Base-by-base conservation (phyloP, 768 basidiomycete species). In the Tylopilus subfusipes region DNA sequence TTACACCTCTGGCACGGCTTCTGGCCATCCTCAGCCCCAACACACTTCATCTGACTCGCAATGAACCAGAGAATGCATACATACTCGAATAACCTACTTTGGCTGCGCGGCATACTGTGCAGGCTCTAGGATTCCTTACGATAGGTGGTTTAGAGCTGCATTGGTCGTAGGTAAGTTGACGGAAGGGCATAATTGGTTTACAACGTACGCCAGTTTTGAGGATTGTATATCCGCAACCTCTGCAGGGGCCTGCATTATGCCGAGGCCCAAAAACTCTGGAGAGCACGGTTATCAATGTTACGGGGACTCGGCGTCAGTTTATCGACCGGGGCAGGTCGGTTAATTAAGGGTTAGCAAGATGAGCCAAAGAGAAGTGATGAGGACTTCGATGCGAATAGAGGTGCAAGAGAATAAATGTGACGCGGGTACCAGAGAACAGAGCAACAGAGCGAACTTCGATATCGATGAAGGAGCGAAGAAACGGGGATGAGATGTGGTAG, bases 1-100 rank as follows among this genome's bases (percentile, higher is more conserved):
- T 82, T 86, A 73, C 90, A 93, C 48, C 90, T 85, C 68, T 93
- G 89, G 68, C 90, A 93, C 29, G 81, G 82, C 63, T 83, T 84
- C 57, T 82, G 78, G 55, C 90, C 89, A 63, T 93, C 90, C 68
- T 93, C 90, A 47, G 91, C 87, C 42, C 89, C 90, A 55, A 93
- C 90, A 63, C 90, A 93, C 70, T 92, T 91, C 90, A 93, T 93
- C 90, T 93, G 61, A 42, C 48, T 47, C 33, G 50, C 42, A 44
- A 56, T 66, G 54, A 71, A 52, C 46, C 24, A 50, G 21, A 29
- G 36, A 52, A 50, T 59, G 51, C 47, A 50, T 56, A 56, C n/a
- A n/a, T n/a, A 60, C 54, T 52, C 38, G 58, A 44, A 50, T 57
- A 34, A 47, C 53, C 42, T 58, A 86, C 90, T 82, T 93, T 93